phyloP scores from a whole-genome alignment of 225 moss, liverwort and hornwort species.

The Straminergon stramineum region DNA sequence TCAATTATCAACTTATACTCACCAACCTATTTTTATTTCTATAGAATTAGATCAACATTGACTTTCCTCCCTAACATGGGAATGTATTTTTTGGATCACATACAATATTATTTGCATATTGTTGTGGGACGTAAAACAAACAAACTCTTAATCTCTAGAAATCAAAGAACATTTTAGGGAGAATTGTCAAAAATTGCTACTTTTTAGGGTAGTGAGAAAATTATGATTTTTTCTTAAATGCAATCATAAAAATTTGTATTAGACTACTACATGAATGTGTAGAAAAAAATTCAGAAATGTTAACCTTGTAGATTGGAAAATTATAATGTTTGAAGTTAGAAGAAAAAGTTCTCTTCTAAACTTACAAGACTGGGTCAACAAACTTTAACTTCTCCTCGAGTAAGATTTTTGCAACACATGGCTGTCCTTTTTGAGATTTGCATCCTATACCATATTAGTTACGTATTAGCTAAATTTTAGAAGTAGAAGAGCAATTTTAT shows the following conservation, averaged over 20 bases:
- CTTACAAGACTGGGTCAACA: rapidly evolving
- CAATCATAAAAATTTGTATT: too few relatives aligned
- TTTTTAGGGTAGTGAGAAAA: neutral
- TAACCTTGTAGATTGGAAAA: neutral
- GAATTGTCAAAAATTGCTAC: too few relatives aligned
- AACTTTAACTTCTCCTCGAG: too few relatives aligned
- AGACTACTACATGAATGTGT: too few relatives aligned
- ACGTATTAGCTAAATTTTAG: too few relatives aligned
- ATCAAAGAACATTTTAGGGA: neutral
- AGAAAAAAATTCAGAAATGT: too few relatives aligned
- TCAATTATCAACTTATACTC: neutral
- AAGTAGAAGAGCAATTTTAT: too few relatives aligned
- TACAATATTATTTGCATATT: neutral
- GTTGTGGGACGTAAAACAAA: neutral
- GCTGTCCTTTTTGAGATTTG: too few relatives aligned
- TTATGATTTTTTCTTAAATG: too few relatives aligned
- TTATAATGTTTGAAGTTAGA: neutral
- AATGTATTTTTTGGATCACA: neutral
- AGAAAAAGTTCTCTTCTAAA: neutral
- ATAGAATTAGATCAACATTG: neutral
- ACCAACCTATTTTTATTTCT: neutral
- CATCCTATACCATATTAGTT: too few relatives aligned
- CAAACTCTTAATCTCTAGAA: neutral
- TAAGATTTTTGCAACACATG: too few relatives aligned
- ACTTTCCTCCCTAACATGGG: neutral